These are phyloP conservation scores for Candida michaelii DNA, from an alignment of 805 yeast species.

Conservation along the genomic window DNA sequence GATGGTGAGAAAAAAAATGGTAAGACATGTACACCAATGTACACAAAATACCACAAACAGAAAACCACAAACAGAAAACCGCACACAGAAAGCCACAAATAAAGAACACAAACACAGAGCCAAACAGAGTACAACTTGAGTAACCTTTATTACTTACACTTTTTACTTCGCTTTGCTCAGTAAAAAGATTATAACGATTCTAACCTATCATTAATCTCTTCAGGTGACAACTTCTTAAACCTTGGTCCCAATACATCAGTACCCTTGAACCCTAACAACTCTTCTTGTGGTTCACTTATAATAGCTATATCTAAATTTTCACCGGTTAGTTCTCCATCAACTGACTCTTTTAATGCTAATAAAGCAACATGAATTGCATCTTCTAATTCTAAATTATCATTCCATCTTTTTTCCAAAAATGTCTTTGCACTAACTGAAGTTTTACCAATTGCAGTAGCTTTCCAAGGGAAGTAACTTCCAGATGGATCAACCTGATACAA, in stretches of 20 bases:
- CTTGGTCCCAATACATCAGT: slow-evolving; percentile 85
- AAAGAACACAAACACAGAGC: too few species aligned
- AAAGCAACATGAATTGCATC: slow-evolving; percentile 97
- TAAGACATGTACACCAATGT: too few species aligned
- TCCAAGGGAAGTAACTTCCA: slow-evolving; percentile 98
- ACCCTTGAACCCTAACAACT: slow-evolving; percentile 82
- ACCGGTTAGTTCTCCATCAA: slow-evolving; percentile 97
- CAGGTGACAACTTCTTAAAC: slow-evolving; percentile 77
- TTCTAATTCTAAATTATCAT: slow-evolving; percentile 92
- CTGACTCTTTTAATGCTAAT: slow-evolving; percentile 89
- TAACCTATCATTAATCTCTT: slow-evolving; percentile 93
- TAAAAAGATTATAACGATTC: slow-evolving; percentile 51
- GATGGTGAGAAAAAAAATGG: background rate
- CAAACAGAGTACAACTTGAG: too few species aligned
- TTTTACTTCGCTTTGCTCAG: too few species aligned
- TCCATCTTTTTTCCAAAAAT: slow-evolving; percentile 96
- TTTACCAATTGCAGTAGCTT: slow-evolving; percentile 98
- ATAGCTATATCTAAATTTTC: slow-evolving; percentile 92
- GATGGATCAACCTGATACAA: slow-evolving; percentile 97
- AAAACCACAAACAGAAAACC: too few species aligned
- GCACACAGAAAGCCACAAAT: too few species aligned
- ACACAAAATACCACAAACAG: too few species aligned
- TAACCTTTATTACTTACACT: too few species aligned
- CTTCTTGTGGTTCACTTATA: slow-evolving; percentile 79
- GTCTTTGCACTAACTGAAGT: slow-evolving; percentile 97